phyloP scores from a whole-genome alignment of 73 alveolate genomes.

The Tetrahymena elliotti region DNA sequence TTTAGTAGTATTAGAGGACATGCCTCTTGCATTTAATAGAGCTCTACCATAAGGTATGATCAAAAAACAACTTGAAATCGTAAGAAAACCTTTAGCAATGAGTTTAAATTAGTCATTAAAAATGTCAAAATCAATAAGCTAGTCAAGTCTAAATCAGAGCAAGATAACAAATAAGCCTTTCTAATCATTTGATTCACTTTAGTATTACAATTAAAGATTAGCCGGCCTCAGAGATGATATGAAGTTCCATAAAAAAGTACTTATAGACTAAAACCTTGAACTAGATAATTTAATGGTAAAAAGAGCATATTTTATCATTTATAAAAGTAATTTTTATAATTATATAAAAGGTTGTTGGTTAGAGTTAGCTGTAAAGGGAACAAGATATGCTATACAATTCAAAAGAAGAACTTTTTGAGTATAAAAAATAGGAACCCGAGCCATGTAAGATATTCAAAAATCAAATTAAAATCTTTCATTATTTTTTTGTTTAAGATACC shows the following conservation, averaged over 20 bases:
- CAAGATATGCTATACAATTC: background rate
- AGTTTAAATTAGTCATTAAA: background rate
- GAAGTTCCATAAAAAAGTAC: background rate
- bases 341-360: background rate
- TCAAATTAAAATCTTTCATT: too few species aligned
- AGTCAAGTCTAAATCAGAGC: background rate
- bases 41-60: background rate
- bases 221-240: background rate
- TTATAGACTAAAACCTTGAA: background rate
- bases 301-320: too few species aligned
- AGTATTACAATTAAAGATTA: background rate
- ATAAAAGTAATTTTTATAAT: background rate
- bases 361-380: background rate
- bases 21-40: background rate
- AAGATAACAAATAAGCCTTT: background rate
- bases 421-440: background rate
- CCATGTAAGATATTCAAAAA: background rate
- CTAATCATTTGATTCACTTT: background rate
- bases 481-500: too few species aligned
- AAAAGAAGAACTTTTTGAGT: background rate
- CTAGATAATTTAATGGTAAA: background rate
- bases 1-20: background rate
- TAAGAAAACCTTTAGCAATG: background rate
- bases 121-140: background rate
- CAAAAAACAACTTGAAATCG: background rate